Conservation (phyloP, 192 early-diverging fungal species). For the Coemansia sp. region DNA sequence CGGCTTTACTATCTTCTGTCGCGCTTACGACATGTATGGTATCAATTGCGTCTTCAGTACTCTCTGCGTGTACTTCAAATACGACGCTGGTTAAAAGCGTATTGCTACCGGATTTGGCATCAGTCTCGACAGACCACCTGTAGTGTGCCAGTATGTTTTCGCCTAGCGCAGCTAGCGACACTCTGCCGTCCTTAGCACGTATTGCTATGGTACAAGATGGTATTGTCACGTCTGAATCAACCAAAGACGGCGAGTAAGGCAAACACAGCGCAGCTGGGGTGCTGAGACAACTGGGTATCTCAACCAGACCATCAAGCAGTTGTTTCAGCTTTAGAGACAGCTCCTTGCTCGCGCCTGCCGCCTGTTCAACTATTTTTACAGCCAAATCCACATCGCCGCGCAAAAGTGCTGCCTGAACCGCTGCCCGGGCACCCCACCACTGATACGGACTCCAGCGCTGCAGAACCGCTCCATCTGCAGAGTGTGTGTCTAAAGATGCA, state of each 20-base stretch:
- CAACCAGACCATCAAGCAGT: background rate
- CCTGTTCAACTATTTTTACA: background rate
- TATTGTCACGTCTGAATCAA: background rate
- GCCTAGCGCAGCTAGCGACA: background rate
- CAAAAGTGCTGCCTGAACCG: constrained; percentile 25
- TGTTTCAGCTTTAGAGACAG: constrained; percentile 1
- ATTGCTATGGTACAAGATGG: background rate
- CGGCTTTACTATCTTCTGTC: background rate
- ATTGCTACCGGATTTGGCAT: background rate
- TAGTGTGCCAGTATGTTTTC: background rate
- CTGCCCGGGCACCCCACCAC: constrained; percentile 40
- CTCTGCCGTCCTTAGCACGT: background rate
- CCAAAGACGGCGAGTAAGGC: background rate
- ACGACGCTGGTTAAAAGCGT: background rate
- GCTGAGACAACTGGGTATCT: background rate
- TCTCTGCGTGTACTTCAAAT: background rate
- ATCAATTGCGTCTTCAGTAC: background rate
- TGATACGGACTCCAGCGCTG: constrained; percentile 24
- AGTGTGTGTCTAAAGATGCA: background rate
- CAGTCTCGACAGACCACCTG: background rate
- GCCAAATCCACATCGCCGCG: constrained; percentile 38
- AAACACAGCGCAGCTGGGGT: background rate
- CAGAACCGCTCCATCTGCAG: background rate
- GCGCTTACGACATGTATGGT: background rate
- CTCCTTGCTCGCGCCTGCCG: constrained; percentile 1